Evolutionary conservation across 164 flowering plant genomes (phyloP).

Genomic region (Brasenia schreberi): DNA sequence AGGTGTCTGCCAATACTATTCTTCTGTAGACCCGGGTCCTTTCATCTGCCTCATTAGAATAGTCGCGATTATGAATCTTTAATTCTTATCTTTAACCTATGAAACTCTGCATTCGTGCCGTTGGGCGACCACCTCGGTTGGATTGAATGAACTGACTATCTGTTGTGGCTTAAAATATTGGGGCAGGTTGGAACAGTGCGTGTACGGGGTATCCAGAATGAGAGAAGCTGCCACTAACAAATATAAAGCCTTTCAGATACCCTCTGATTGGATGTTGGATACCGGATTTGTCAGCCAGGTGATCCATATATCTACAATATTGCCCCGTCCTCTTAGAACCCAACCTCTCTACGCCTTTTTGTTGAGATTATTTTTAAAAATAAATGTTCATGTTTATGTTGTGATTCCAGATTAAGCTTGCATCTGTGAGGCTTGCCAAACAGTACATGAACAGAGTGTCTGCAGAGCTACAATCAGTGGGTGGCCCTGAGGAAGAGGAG

Average conservation of each 20-base stretch:
- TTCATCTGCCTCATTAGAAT: not conserved
- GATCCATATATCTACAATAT: not conserved
- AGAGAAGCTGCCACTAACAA: constrained; percentile 68
- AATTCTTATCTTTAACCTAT: no score
- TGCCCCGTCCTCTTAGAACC: not conserved
- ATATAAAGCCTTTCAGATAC: constrained; percentile 57
- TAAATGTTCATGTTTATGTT: not conserved
- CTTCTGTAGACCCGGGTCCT: not conserved
- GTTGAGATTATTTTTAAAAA: no score
- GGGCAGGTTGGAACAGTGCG: constrained; percentile 77
- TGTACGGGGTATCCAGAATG: constrained; percentile 63
- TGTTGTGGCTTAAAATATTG: not conserved
- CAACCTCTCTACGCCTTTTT: not conserved
- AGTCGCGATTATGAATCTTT: not conserved
- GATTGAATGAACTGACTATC: no score
- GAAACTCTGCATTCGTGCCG: no score
- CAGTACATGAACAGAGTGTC: constrained; percentile 85
- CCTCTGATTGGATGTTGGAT: constrained; percentile 86
- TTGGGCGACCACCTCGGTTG: no score
- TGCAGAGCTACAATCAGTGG: constrained; percentile 63
- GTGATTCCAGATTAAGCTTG: constrained; percentile 66
- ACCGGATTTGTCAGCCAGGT: constrained; percentile 82
- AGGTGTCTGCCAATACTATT: not conserved
- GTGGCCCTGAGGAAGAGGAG: constrained; percentile 76
- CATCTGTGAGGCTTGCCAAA: constrained; percentile 85